Base-by-base conservation (phyloP, 306 rosid species). In the Prunus mume region DNA sequence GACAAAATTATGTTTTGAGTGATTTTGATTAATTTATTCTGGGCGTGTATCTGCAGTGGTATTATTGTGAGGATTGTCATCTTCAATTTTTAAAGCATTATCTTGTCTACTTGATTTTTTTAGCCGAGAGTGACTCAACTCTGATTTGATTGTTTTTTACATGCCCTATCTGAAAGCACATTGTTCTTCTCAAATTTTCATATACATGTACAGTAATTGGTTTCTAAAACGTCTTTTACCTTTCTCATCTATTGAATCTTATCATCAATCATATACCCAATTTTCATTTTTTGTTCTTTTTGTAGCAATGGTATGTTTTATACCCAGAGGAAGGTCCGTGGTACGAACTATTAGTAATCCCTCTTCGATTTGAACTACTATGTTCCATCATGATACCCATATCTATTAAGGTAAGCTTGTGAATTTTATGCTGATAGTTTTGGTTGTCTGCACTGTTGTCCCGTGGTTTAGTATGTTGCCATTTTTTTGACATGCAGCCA, bases 331-430 rank as follows among this genome's bases (percentile, higher is more conserved):
- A 95, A 82, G 96, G 93, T 74, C 97, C 93, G 12, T 95, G 99
- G 99, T 95, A 89, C 78, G 99, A 95, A 76, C 89, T 92, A 25
- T 84, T 95, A 87, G 76, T 95, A 82, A 95, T 95, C 79, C 99
- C 99, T 79, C 90, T 95, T 84, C 97, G 99, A 45, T 95, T 95
- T 25, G 99, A 95, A 88, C 96, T 95, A 80, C 96, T 95, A 49
- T 95, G 99, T 87, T 95, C 99, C 45, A 95, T 95, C 86, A 95
- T 95, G 99, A 95, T 95, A 77, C 99, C 99, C 84, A 95, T 95
- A 85, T 95, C 99, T 79, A 95, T 95, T 73, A 95, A 95, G 99
- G 99, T 92, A 84, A 76, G 86, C 47, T 74, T 81, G 27, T 77
- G 62, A 43, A 34, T 74, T 25, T 68, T n/a, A 6, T 57, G 19